Evolutionary conservation across 805 yeast genomes (phyloP).

Genomic region (Saccharomycopsis sp.): DNA sequence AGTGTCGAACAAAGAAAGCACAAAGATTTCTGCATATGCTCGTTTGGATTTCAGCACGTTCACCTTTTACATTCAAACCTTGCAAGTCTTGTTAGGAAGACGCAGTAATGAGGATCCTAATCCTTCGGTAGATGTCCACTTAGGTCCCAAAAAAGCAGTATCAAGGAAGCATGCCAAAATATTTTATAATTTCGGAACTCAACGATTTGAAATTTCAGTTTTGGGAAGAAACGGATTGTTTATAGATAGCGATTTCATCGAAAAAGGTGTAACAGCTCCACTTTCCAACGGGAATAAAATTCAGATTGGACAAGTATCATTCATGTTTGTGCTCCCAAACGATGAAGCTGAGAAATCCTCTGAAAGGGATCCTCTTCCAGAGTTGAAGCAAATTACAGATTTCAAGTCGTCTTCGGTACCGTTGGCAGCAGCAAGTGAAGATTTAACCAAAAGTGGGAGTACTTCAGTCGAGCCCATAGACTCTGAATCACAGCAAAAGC

Average conservation of each 20-base stretch:
- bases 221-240: conserved; percentile 96
- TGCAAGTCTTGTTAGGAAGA: conserved; percentile 90
- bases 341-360: neutral
- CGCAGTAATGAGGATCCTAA: conserved; percentile 62
- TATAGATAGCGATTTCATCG: conserved; percentile 84
- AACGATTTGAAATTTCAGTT: conserved; percentile 83
- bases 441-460: too few relatives aligned
- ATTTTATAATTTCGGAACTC: conserved; percentile 93
- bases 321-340: conserved; percentile 75
- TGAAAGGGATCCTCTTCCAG: too few relatives aligned
- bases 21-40: conserved; percentile 46
- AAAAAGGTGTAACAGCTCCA: conserved; percentile 86
- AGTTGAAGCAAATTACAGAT: too few relatives aligned
- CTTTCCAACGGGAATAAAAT: conserved; percentile 71
- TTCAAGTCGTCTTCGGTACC: too few relatives aligned
- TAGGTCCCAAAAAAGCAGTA: conserved; percentile 87
- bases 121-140: conserved; percentile 81
- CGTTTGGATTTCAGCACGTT: conserved; percentile 84
- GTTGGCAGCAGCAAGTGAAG: conserved; percentile 35
- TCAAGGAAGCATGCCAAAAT: conserved; percentile 93
- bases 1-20: too few relatives aligned
- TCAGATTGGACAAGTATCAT: conserved; percentile 89
- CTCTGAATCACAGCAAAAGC: too few relatives aligned
- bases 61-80: conserved; percentile 92
- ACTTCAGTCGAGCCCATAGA: too few relatives aligned